Evolutionary conservation across 106 monocot species (phyloP), one percentile per base, ranked within the genome.

Genomic region (Hemerocallis citrina): DNA sequence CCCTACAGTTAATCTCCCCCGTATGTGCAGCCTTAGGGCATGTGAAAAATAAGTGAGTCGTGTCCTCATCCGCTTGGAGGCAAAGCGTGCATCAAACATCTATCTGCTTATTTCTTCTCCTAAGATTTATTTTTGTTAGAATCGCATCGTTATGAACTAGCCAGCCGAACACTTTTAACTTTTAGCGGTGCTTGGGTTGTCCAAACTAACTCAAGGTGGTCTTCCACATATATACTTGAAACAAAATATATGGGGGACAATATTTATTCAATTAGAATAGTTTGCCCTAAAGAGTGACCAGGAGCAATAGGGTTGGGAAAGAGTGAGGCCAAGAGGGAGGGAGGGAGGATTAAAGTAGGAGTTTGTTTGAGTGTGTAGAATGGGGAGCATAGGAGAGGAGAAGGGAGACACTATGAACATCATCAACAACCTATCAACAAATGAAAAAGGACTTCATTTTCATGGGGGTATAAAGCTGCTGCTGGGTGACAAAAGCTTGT

Each of bases 351-450:
- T 36, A 59, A 59, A 59, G 59, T n/a, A 39, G 59, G 14, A 38
- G 25, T 59, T 59, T 39, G 59, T 59, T 59, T 59, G 37, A 39
- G 59, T 59, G 59, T 59, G 59, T 39, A 33, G 9, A 59, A 5
- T 59, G 59, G 59, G 38, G 12, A 57, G 57, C 59, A 59, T 59
- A 39, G 40, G 39, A 59, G 39, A 40, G 59, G 22, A 15, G 6
- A 12, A 17, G 19, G 27, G 8, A 14, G 11, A 6, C 21, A 3
- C 23, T 21, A 7, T 56, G 34, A 56, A 56, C 17, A 15, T n/a
- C 55, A 56, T 10, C 55, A 35, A 36, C 34, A n/a, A n/a, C n/a
- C n/a, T n/a, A n/a, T n/a, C 57, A 21, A 57, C 33, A 35, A 57
- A 57, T 9, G 21, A 59, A 37, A 39, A 17, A 29, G 40, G 30